Percentiles rank a stretch among this genome's conserved stretches.
Conservation (phyloP, 148 eudicot genomes). For the Simmondsia chinensis region DNA sequence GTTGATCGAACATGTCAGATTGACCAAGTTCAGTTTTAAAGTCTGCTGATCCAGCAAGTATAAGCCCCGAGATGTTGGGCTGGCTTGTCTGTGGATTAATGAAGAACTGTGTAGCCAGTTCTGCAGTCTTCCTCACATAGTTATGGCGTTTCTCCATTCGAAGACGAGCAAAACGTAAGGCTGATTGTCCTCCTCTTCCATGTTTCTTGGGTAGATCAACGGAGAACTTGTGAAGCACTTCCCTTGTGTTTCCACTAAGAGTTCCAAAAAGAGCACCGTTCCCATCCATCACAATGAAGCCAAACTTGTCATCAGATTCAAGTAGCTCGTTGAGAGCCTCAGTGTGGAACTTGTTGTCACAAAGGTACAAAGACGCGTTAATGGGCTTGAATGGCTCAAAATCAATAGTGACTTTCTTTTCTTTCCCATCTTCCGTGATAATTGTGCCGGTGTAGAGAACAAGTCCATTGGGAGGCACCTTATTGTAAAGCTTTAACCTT, state of each 20-base stretch:
- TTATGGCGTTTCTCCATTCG: slow-evolving; percentile 13
- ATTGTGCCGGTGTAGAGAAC: slow-evolving; percentile 15
- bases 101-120: slow-evolving; percentile 12
- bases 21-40: slow-evolving; percentile 14
- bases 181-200: slow-evolving; percentile 13
- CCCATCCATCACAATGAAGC: slow-evolving; percentile 16
- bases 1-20: slow-evolving; percentile 14
- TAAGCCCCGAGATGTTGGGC: slow-evolving; percentile 11
- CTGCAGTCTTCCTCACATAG: slow-evolving; percentile 16
- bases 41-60: slow-evolving; percentile 15
- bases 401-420: slow-evolving; percentile 13
- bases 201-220: slow-evolving; percentile 14
- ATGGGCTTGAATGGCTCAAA: slow-evolving; percentile 16
- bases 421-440: slow-evolving; percentile 14
- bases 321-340: slow-evolving; percentile 16
- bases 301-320: slow-evolving; percentile 19
- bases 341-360: slow-evolving; percentile 20
- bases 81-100: slow-evolving; percentile 12
- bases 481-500: slow-evolving; percentile 12
- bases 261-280: slow-evolving; percentile 12
- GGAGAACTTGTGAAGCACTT: slow-evolving; percentile 12
- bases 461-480: slow-evolving; percentile 14
- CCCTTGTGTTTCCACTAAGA: slow-evolving; percentile 12
- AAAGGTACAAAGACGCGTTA: slow-evolving; percentile 12
- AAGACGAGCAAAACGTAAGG: slow-evolving; percentile 14